phyloP scores from a whole-genome alignment of 768 basidiomycete genomes.

The Phlebiopsis flavidoalba region DNA sequence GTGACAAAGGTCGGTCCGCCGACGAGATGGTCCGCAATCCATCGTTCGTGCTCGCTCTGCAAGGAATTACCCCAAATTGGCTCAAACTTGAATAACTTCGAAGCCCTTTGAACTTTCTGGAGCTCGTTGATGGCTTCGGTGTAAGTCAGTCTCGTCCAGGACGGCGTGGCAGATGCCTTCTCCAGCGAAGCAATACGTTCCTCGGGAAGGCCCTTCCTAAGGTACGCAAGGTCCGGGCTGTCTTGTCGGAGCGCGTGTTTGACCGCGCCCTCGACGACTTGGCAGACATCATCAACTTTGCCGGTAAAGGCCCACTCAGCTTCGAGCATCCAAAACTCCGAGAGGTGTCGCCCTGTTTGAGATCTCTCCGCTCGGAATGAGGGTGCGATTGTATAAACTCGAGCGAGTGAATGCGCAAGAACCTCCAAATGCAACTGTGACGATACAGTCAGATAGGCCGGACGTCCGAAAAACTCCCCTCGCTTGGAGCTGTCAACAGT shows the following conservation, averaged over 20 bases:
- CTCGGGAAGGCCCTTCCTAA: slow-evolving; percentile 39
- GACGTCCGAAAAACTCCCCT: slow-evolving; percentile 59
- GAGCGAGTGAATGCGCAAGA: slow-evolving; percentile 66
- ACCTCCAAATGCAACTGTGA: slow-evolving; percentile 95
- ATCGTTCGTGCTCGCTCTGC: slow-evolving; percentile 90
- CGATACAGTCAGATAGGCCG: slow-evolving; percentile 88
- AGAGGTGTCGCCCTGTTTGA: slow-evolving; percentile 84
- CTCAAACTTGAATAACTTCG: slow-evolving; percentile 44
- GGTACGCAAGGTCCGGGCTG: slow-evolving; percentile 27
- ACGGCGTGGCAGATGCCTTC: slow-evolving; percentile 28
- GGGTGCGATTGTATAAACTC: slow-evolving; percentile 90
- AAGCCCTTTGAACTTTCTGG: slow-evolving; percentile 27
- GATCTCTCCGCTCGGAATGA: slow-evolving; percentile 93
- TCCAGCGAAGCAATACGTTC: slow-evolving; percentile 30
- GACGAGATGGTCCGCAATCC: slow-evolving; percentile 68
- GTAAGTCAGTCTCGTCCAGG: slow-evolving; percentile 78
- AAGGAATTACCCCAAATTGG: slow-evolving; percentile 69
- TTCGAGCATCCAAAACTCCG: slow-evolving; percentile 99
- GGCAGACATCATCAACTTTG: slow-evolving; percentile 45
- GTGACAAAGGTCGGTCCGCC: slow-evolving; percentile 85
- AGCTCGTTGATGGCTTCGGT: slow-evolving; percentile 67
- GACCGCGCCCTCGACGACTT: slow-evolving; percentile 50
- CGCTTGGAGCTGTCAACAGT: slow-evolving; percentile 1
- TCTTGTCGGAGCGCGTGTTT: slow-evolving; percentile 33
- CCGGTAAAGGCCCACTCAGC: slow-evolving; percentile 76